Conservation (phyloP, 2,329 filamentous ascomycete species). For the Aspergillus sp. region DNA sequence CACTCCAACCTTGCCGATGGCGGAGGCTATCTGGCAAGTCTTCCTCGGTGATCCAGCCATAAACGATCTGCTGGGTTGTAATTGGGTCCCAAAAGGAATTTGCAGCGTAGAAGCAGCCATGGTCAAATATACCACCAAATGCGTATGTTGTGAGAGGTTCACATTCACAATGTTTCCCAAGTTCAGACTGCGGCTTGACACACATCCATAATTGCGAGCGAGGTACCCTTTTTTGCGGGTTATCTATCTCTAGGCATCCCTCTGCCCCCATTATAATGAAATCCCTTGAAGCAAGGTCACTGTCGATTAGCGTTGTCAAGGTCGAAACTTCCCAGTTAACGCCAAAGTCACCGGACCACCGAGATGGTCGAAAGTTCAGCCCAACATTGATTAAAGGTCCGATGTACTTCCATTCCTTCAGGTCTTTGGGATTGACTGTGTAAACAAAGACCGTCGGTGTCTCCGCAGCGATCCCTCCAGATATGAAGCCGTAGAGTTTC, state of each 20-base stretch:
- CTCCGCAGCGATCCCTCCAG: conserved; percentile 40
- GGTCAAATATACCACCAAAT: conserved; percentile 45
- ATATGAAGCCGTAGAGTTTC: conserved; percentile 45
- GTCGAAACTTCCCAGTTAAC: conserved; percentile 51
- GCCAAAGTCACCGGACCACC: conserved; percentile 48
- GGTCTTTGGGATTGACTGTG: conserved; percentile 33
- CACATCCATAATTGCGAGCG: conserved; percentile 44
- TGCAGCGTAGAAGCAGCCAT: conserved; percentile 47
- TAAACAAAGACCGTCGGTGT: conserved; percentile 48
- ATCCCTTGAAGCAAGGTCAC: conserved; percentile 24
- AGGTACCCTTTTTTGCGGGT: conserved; percentile 16
- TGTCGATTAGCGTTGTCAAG: conserved; percentile 38
- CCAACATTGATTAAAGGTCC: conserved; percentile 40
- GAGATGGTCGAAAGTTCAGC: conserved; percentile 33
- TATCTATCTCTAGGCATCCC: conserved; percentile 26
- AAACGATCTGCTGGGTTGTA: conserved; percentile 38
- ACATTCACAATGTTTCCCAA: not conserved
- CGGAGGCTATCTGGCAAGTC: conserved; percentile 41
- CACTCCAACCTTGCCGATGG: conserved; percentile 47
- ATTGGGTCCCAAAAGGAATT: conserved; percentile 46
- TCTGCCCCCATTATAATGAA: conserved; percentile 47
- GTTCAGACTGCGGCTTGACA: conserved; percentile 20
- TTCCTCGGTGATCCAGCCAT: conserved; percentile 51
- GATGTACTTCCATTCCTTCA: conserved; percentile 43
- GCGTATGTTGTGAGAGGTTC: conserved; percentile 27